Percentiles rank a stretch among this genome's conserved stretches.
Evolutionary conservation across 192 early-diverging fungal genomes (phyloP).

Genomic region (Radiomyces spectabilis): DNA sequence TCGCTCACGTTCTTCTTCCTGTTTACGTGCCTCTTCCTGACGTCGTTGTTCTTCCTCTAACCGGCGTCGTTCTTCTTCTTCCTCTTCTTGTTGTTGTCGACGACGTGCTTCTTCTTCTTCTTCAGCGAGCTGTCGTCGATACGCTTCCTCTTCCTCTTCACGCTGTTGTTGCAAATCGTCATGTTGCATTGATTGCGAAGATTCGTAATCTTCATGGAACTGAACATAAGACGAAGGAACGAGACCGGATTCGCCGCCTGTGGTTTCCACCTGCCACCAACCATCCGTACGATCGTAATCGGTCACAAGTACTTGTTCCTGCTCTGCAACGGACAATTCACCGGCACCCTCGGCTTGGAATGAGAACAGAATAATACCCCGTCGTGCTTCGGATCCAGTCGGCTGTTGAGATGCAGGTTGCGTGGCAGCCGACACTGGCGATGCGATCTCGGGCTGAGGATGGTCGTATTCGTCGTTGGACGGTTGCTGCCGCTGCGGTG

Average conservation of each 20-base stretch:
- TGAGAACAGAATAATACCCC: constrained; percentile 62
- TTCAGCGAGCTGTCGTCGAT: constrained; percentile 1
- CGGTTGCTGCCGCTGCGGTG: too few species aligned
- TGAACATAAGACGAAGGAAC: constrained; percentile 81
- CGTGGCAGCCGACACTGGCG: too few species aligned
- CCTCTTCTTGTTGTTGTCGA: constrained; percentile 12
- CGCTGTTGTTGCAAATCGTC: background rate
- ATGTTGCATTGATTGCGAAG: constrained; percentile 19
- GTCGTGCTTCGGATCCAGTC: constrained; percentile 17
- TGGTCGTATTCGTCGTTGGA: too few species aligned
- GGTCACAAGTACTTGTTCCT: constrained; percentile 76
- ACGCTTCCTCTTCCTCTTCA: constrained; percentile 1
- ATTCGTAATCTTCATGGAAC: constrained; percentile 15
- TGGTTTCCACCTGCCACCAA: constrained; percentile 78
- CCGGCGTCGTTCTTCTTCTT: constrained; percentile 13
- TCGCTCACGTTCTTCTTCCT: constrained; percentile 26
- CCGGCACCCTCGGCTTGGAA: constrained; percentile 79
- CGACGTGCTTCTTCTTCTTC: constrained; percentile 2
- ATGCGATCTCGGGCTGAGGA: too few species aligned
- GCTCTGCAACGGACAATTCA: constrained; percentile 80
- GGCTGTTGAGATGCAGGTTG: too few species aligned
- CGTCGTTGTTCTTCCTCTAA: constrained; percentile 16
- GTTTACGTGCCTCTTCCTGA: background rate
- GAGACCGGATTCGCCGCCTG: constrained; percentile 57
- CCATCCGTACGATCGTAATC: constrained; percentile 77